Percentiles rank a stretch among this genome's conserved stretches.
phyloP scores from a whole-genome alignment of 2,329 filamentous ascomycete genomes.

The Aspergillus intermedius region DNA sequence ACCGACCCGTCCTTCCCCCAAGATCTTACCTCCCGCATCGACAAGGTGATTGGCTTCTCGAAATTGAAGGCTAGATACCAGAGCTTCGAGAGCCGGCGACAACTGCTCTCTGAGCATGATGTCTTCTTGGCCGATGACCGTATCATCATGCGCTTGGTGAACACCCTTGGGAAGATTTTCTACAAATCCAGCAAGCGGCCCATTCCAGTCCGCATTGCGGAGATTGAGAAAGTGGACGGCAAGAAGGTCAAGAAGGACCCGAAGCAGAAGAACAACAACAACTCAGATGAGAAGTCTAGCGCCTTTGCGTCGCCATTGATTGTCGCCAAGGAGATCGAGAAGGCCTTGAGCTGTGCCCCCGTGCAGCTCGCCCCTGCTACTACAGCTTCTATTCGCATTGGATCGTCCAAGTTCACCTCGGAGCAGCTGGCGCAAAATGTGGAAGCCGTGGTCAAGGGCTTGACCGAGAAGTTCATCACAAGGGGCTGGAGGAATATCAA shows the following conservation, averaged over 20 bases:
- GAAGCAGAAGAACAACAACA: conserved; percentile 41
- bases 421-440: conserved; percentile 77
- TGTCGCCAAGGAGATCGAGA: conserved; percentile 74
- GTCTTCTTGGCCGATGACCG: conserved; percentile 90
- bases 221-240: conserved; percentile 54
- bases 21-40: conserved; percentile 60
- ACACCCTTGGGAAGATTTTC: conserved; percentile 82
- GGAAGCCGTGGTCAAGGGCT: conserved; percentile 58
- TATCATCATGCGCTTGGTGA: conserved; percentile 65
- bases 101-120: conserved; percentile 80
- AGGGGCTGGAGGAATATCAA: conserved; percentile 84
- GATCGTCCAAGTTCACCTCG: conserved; percentile 64
- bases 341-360: conserved; percentile 67
- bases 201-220: conserved; percentile 69
- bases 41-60: conserved; percentile 69
- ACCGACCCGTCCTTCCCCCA: conserved; percentile 65
- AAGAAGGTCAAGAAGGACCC: conserved; percentile 54
- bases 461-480: conserved; percentile 74
- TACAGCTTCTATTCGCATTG: conserved; percentile 75
- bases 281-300: conserved; percentile 33
- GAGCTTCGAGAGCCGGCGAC: conserved; percentile 78
- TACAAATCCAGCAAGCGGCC: conserved; percentile 85
- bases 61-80: conserved; percentile 88
- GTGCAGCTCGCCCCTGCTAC: conserved; percentile 73
- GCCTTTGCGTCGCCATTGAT: conserved; percentile 55